phyloP scores from a whole-genome alignment of 2,329 filamentous ascomycete species.

The Paecilomyces niveus region DNA sequence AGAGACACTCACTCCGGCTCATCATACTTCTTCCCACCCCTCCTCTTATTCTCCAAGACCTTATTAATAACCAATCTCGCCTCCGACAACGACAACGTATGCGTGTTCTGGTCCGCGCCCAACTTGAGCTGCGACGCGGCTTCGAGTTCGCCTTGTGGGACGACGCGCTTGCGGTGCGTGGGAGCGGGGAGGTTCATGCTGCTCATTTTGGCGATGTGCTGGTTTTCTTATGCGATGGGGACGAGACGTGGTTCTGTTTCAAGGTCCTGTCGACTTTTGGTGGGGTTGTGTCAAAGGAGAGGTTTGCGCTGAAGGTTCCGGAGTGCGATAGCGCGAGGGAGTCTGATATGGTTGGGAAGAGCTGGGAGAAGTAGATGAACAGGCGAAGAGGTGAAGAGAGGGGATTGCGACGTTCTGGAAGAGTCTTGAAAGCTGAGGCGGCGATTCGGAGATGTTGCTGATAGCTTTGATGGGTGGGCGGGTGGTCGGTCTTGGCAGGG shows the following conservation, averaged over 20 bases:
- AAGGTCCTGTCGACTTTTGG: no score
- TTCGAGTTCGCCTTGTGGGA: slow-evolving; percentile 65
- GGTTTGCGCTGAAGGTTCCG: background rate
- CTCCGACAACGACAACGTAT: slow-evolving; percentile 86
- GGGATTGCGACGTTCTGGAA: background rate
- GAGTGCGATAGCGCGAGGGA: background rate
- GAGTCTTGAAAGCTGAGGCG: background rate
- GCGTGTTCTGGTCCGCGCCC: slow-evolving; percentile 87
- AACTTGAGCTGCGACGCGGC: slow-evolving; percentile 74
- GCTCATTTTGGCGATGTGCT: slow-evolving; percentile 18
- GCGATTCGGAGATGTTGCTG: background rate
- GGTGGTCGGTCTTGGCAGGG: background rate
- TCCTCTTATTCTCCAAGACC: slow-evolving; percentile 70
- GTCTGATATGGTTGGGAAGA: background rate
- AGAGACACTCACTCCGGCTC: slow-evolving; percentile 81
- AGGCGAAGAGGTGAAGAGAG: background rate
- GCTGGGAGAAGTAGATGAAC: background rate
- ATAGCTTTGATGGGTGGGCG: background rate
- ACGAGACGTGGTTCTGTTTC: no score
- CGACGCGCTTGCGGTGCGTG: slow-evolving; percentile 34
- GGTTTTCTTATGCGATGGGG: background rate
- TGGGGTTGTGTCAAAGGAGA: no score
- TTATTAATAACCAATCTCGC: slow-evolving; percentile 87
- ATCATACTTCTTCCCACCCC: slow-evolving; percentile 73
- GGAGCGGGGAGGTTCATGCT: slow-evolving; percentile 27